Conservation (phyloP, 2,329 filamentous ascomycete species). For the Pseudovirgaria hyperparasitica region DNA sequence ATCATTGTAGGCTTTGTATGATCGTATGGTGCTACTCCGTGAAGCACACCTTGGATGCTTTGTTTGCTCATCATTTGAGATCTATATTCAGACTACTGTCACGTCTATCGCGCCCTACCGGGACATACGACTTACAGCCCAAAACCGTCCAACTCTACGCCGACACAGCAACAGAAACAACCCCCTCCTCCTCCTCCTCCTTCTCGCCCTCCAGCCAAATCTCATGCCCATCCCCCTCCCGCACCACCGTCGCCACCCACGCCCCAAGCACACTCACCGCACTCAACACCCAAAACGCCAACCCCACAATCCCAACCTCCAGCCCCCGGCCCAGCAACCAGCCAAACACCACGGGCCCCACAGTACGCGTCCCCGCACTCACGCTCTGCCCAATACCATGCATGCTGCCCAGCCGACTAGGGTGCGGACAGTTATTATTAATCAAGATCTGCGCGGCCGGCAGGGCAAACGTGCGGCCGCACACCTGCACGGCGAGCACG, state of each 20-base stretch:
- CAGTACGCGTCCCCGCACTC: constrained; percentile 43
- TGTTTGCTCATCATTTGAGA: too few relatives aligned
- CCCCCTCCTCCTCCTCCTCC: constrained; percentile 24
- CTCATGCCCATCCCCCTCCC: constrained; percentile 52
- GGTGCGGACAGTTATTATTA: constrained; percentile 47
- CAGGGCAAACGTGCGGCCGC: constrained; percentile 38
- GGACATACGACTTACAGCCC: too few relatives aligned
- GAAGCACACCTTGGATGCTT: too few relatives aligned
- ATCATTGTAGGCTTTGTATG: too few relatives aligned
- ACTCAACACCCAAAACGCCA: constrained; percentile 45
- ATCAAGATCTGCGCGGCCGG: constrained; percentile 47
- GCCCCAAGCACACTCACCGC: constrained; percentile 37
- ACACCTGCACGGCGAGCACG: constrained; percentile 31
- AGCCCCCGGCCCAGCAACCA: constrained; percentile 48
- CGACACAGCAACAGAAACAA: too few relatives aligned
- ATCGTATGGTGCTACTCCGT: too few relatives aligned
- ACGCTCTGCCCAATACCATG: constrained; percentile 49
- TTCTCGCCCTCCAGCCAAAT: constrained; percentile 51
- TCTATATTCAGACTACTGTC: too few relatives aligned
- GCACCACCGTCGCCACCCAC: constrained; percentile 41
- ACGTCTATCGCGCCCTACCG: too few relatives aligned
- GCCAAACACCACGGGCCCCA: constrained; percentile 49
- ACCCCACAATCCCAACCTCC: constrained; percentile 43
- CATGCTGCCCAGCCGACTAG: constrained; percentile 41
- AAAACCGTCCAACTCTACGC: too few relatives aligned